Evolutionary conservation across 73 alveolate species (phyloP), one percentile per base, ranked within the genome.

Genomic region (Blepharisma japonicum): DNA sequence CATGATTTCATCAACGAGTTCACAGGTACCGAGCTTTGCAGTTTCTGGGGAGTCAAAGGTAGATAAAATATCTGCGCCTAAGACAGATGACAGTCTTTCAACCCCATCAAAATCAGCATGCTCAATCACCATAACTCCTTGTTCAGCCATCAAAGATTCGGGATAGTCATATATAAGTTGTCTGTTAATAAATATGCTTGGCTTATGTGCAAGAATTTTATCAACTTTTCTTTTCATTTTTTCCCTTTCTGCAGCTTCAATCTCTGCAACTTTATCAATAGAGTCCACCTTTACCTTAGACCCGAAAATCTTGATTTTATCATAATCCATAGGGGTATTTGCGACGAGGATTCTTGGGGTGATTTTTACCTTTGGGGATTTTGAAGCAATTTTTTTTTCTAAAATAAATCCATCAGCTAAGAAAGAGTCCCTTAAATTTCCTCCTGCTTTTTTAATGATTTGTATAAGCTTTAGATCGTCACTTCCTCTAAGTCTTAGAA

Each of bases 91-190:
- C 48, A 96, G 92, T 90, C 99, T 89, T 81, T 96, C 99, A 68
- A 91, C 95, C 54, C 99, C 99, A 83, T 96, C 99, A 32, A 32
- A 32, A 81, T 96, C 99, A 20, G 99, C 99, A 81, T 96, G 99
- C 71, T 96, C 99, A 68, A 96, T 96, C 71, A 96, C 99, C 97
- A 93, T 94, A 66, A 94, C 87, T 66, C 98, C 98, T 56, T 84
- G 78, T 55, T 96, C 99, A 50, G 97, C 98, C 88, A 96, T 68
- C 54, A 96, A 79, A 87, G 90, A 87, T 85, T 96, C 99, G 14
- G 98, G 98, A 85, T 94, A 96, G 92, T 96, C 93, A 83, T 96
- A 96, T 72, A 96, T 94, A 55, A 96, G 83, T 82, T 96, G 96
- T 87, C 99, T 89, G 87, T 96, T 96, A 68, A 96, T 94, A 86